Evolutionary conservation across 129 eudicot genomes (phyloP).

Genomic region (Helichrysum umbraculigerum): DNA sequence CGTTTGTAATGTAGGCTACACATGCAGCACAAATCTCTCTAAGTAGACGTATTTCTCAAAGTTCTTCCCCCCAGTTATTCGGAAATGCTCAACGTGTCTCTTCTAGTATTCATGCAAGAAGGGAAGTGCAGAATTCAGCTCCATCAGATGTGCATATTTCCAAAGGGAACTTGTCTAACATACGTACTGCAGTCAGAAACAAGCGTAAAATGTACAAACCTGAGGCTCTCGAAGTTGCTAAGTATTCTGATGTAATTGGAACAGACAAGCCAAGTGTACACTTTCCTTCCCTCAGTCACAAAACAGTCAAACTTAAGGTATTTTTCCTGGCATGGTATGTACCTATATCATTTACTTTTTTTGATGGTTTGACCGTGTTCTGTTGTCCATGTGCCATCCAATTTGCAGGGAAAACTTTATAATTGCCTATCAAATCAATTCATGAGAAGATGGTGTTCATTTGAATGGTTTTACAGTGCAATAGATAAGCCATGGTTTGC

Average conservation of each 20-base stretch:
- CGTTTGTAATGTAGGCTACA: constrained; percentile 46
- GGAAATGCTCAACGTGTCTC: constrained; percentile 50
- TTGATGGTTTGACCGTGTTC: constrained; percentile 9
- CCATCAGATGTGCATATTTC: constrained; percentile 50
- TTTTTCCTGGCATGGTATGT: background rate
- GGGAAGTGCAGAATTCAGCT: constrained; percentile 58
- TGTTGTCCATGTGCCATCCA: constrained; percentile 21
- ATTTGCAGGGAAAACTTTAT: constrained; percentile 55
- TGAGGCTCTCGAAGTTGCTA: constrained; percentile 39
- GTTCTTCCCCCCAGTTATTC: constrained; percentile 50
- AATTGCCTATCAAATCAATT: constrained; percentile 60
- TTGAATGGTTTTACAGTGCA: constrained; percentile 94
- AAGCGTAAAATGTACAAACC: constrained; percentile 69
- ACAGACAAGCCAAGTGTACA: constrained; percentile 37
- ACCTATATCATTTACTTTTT: constrained; percentile 6
- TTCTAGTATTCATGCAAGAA: constrained; percentile 49
- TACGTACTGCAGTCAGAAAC: constrained; percentile 62
- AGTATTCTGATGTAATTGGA: constrained; percentile 37
- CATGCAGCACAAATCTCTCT: constrained; percentile 37
- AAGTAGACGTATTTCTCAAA: constrained; percentile 47
- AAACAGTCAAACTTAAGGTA: constrained; percentile 49
- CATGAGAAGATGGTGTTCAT: constrained; percentile 79
- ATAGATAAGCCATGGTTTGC: constrained; percentile 98
- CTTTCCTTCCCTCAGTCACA: constrained; percentile 40
- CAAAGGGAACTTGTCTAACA: constrained; percentile 33